A percentile compares a stretch with the other conserved stretches of the same genome.
Conservation (phyloP, 345 rosid species). For the Sisymbrium altissimum region DNA sequence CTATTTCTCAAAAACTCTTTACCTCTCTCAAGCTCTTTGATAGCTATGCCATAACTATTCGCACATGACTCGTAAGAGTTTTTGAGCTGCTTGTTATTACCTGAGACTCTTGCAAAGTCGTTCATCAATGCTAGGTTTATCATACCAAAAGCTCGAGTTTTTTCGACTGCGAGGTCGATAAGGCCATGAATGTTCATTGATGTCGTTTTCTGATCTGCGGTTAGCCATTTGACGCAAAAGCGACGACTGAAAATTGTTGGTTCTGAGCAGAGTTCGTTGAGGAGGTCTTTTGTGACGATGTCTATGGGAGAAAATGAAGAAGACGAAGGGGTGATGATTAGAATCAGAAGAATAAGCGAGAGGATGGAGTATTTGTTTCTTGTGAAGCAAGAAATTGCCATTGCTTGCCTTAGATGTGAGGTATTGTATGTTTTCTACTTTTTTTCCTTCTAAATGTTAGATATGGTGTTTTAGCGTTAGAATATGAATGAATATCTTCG, state of each 20-base stretch:
- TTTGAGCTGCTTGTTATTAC: neutral
- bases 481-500: neutral
- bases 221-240: conserved; percentile 18
- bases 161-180: neutral
- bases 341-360: conserved; percentile 4
- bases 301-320: conserved; percentile 12
- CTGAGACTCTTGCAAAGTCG: neutral
- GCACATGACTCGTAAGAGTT: conserved; percentile 11
- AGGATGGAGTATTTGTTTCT: neutral
- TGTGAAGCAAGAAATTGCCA: conserved; percentile 15
- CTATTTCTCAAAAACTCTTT: neutral
- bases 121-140: neutral
- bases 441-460: neutral
- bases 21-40: conserved; percentile 3
- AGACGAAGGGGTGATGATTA: conserved; percentile 2
- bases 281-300: conserved; percentile 15
- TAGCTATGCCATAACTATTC: neutral
- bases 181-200: conserved; percentile 2
- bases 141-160: conserved; percentile 4
- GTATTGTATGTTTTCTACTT: neutral
- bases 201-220: neutral
- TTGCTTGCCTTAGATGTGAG: neutral
- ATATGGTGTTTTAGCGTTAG: neutral
- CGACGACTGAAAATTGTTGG: neutral
- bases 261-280: conserved; percentile 1